Evolutionary conservation across 768 basidiomycete species (phyloP), one percentile per base, ranked within the genome.

Genomic region (Termitomyces sp.): DNA sequence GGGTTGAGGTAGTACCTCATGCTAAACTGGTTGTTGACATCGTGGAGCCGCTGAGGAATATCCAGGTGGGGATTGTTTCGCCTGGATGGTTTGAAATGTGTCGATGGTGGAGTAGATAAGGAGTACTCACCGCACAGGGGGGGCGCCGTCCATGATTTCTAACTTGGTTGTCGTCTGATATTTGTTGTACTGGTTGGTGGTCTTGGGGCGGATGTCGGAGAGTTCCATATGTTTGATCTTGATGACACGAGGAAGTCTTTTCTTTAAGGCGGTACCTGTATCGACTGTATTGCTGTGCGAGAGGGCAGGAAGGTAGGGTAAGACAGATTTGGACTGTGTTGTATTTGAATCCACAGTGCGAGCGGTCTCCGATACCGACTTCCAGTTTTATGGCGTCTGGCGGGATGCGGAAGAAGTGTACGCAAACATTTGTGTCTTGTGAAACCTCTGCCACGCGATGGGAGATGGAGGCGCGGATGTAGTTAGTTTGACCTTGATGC

Each of bases 201-300:
- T 26, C 26, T 26, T 26, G 26, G 94, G 83, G 43, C 96, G 87
- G 63, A 99, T 98, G 68, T 98, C 97, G 14, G 94, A 98, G 28
- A 98, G 79, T 70, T 99, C 95, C 95, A 98, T 98, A 65, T 98
- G 94, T 73, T 99, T 98, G 75, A 98, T 98, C 81, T 92, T 98
- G 80, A 99, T 98, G 55, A 88, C 8, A 98, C 95, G 43, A 98
- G 87, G 51, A 99, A 79, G 77, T 98, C 79, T 98, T 98, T 72
- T n/a, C n/a, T n/a, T n/a, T n/a, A n/a, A n/a, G n/a, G n/a, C n/a
- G n/a, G n/a, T n/a, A n/a, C n/a, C n/a, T n/a, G n/a, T n/a, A n/a
- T n/a, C n/a, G n/a, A n/a, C 96, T 96, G 28, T 98, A 38, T 38
- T 14, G 16, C 33, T 10, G 10, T 33, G 33, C 33, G 4, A 18